A percentile compares a stretch with the other conserved stretches of the same genome.
Conservation (phyloP, 1,139 yeast genomes). For the Nakaseomyces bracarensis region DNA sequence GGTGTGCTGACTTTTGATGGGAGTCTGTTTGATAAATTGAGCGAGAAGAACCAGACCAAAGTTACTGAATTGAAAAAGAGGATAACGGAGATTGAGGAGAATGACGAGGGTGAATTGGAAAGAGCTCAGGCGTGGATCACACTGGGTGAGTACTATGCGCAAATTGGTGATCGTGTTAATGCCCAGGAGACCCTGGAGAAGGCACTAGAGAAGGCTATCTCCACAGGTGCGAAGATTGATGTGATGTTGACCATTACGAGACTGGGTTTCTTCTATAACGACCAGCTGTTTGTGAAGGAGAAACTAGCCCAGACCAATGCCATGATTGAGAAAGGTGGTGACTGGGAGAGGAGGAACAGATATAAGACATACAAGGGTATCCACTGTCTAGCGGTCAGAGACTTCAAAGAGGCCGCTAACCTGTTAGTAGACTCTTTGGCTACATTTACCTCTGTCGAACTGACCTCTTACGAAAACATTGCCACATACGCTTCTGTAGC, state of each 20-base stretch:
- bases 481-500: constrained; percentile 83
- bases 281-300: constrained; percentile 59
- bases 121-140: constrained; percentile 66
- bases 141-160: constrained; percentile 82
- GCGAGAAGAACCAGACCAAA: constrained; percentile 46
- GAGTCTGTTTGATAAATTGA: constrained; percentile 42
- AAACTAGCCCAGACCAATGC: constrained; percentile 66
- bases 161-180: constrained; percentile 68
- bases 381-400: constrained; percentile 74
- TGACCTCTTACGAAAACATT: constrained; percentile 81
- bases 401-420: constrained; percentile 75
- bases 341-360: constrained; percentile 97
- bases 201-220: constrained; percentile 72
- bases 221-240: constrained; percentile 87
- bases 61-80: constrained; percentile 51
- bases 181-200: constrained; percentile 67
- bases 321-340: constrained; percentile 93
- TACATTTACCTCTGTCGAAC: constrained; percentile 92
- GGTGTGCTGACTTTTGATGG: constrained; percentile 46
- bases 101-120: constrained; percentile 87
- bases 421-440: constrained; percentile 85
- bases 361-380: constrained; percentile 88
- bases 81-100: constrained; percentile 69
- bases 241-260: constrained; percentile 72
- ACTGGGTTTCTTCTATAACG: constrained; percentile 80